A percentile compares a stretch with the other conserved stretches of the same genome.
Conservation (phyloP, 208 protist genomes). For the Leptomonas pyrrhocoris region DNA sequence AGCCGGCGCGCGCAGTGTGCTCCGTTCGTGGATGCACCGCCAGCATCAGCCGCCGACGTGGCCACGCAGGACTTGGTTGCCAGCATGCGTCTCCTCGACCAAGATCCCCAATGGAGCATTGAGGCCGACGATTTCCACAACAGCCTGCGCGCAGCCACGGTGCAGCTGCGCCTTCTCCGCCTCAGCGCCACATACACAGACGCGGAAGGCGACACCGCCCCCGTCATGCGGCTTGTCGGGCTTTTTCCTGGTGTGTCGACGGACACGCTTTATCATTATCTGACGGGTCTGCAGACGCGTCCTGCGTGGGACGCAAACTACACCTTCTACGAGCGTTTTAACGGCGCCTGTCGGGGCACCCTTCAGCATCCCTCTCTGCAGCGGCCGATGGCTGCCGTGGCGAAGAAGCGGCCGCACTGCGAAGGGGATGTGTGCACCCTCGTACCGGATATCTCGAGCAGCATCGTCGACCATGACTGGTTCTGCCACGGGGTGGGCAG, state of each 20-base stretch:
- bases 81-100: constrained; percentile 24
- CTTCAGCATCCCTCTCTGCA: constrained; percentile 9
- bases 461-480: constrained; percentile 45
- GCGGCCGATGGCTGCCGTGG: constrained; percentile 35
- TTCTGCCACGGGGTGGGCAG: constrained; percentile 58
- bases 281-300: constrained; percentile 54
- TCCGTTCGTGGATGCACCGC: not conserved
- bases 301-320: constrained; percentile 67
- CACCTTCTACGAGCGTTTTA: constrained; percentile 45
- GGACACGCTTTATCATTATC: constrained; percentile 34
- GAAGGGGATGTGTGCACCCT: constrained; percentile 38
- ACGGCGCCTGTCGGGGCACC: not conserved
- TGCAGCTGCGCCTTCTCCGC: constrained; percentile 47
- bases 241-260: constrained; percentile 53
- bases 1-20: not conserved
- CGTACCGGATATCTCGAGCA: constrained; percentile 35
- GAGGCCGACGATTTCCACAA: constrained; percentile 26
- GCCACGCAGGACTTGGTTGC: constrained; percentile 6
- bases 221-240: constrained; percentile 60
- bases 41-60: not conserved
- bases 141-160: not conserved
- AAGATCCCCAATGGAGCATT: constrained; percentile 12
- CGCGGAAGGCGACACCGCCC: constrained; percentile 24
- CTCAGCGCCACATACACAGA: constrained; percentile 34
- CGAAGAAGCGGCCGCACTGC: constrained; percentile 35